Evolutionary conservation across 208 protist genomes (phyloP).

Genomic region (Wallacemonas sp.): DNA sequence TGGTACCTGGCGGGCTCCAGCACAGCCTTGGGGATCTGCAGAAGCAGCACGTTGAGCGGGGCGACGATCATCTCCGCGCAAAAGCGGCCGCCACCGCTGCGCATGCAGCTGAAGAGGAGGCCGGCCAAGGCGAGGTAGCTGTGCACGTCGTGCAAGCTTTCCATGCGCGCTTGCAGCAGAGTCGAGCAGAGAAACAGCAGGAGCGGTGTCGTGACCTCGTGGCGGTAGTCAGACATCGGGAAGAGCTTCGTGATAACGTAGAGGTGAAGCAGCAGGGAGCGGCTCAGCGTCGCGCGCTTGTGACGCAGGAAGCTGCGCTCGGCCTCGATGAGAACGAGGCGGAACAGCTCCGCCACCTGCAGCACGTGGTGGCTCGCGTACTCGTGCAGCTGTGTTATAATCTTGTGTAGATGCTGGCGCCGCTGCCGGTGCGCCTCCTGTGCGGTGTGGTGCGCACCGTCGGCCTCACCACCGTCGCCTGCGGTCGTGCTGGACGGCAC

Average conservation of each 20-base stretch:
- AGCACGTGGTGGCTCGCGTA: slow-evolving; percentile 51
- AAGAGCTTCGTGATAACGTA: slow-evolving; percentile 69
- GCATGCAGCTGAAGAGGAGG: slow-evolving; percentile 36
- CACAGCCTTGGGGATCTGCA: slow-evolving; percentile 57
- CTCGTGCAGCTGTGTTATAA: slow-evolving; percentile 48
- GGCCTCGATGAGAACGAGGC: slow-evolving; percentile 74
- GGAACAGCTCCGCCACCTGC: slow-evolving; percentile 64
- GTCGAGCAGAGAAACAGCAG: slow-evolving; percentile 67
- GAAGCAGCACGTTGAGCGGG: slow-evolving; percentile 63
- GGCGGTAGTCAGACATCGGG: slow-evolving; percentile 75
- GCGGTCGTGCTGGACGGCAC: not conserved
- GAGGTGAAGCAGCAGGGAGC: slow-evolving; percentile 51
- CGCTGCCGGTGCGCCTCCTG: slow-evolving; percentile 16
- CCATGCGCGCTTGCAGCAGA: slow-evolving; percentile 61
- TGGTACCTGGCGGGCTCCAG: slow-evolving; percentile 63
- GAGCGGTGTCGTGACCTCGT: slow-evolving; percentile 76
- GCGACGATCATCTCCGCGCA: slow-evolving; percentile 62
- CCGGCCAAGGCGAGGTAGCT: slow-evolving; percentile 43
- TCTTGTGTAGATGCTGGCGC: slow-evolving; percentile 18
- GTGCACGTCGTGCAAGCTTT: slow-evolving; percentile 43
- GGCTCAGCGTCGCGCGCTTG: slow-evolving; percentile 26
- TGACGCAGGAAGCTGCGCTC: slow-evolving; percentile 52
- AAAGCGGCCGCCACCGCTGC: slow-evolving; percentile 44
- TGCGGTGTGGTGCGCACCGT: not conserved
- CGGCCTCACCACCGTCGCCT: slow-evolving; percentile 6